phyloP scores from a whole-genome alignment of 371 early-diverging fungal species.

The Mucor lusitanicus region DNA sequence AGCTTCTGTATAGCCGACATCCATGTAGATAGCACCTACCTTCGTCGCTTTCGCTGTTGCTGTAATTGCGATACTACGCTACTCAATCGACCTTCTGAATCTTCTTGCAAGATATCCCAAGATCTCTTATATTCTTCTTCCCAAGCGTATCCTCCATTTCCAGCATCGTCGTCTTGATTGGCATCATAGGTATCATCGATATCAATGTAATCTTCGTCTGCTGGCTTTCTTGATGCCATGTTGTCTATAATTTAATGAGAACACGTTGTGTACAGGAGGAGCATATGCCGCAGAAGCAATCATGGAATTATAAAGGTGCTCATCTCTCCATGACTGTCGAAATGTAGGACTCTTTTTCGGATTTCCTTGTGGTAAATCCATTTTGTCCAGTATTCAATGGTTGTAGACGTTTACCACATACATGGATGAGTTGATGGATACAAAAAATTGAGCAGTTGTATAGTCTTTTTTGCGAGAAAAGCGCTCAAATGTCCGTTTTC shows the following conservation, averaged over 20 bases:
- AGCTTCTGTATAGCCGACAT: neutral
- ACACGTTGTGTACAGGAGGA: neutral
- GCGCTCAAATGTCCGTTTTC: neutral
- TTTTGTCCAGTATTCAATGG: neutral
- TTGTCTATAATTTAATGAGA: neutral
- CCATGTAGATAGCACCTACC: constrained; percentile 31
- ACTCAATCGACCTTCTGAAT: constrained; percentile 83
- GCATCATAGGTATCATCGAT: constrained; percentile 53
- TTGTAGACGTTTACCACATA: neutral
- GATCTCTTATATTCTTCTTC: constrained; percentile 94
- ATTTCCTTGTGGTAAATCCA: neutral
- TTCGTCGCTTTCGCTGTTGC: constrained; percentile 73
- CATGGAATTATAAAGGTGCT: neutral
- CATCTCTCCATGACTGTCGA: neutral
- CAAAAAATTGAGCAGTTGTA: neutral
- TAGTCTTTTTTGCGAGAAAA: neutral
- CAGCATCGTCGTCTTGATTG: constrained; percentile 47
- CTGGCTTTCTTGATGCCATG: constrained; percentile 22
- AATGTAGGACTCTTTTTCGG: neutral
- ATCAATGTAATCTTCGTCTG: constrained; percentile 55
- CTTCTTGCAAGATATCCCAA: constrained; percentile 95
- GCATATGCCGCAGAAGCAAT: neutral
- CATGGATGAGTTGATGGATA: neutral
- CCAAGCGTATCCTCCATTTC: constrained; percentile 81
- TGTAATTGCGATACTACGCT: constrained; percentile 77